These are phyloP conservation scores for Termitomyces sp. DNA, from an alignment of 768 basidiomycete species.

Conservation along the genomic window DNA sequence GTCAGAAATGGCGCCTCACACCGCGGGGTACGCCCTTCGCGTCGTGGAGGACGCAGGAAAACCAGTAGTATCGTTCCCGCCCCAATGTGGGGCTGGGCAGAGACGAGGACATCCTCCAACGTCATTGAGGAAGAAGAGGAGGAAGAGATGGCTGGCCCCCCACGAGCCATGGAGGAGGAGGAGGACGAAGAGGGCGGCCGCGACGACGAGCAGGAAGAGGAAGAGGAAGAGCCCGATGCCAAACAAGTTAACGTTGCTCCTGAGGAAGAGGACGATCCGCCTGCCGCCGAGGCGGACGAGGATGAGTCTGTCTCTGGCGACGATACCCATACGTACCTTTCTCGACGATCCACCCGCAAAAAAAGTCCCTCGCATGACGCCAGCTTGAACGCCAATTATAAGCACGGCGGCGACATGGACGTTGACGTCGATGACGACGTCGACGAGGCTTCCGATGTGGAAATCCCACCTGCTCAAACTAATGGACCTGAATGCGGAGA, in stretches of 20 bases:
- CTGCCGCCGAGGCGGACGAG: conserved; percentile 11
- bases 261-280: conserved; percentile 15
- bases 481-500: conserved; percentile 17
- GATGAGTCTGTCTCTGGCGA: conserved; percentile 11
- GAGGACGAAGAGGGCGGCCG: conserved; percentile 40
- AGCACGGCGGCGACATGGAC: conserved; percentile 11
- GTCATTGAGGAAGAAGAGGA: conserved; percentile 47
- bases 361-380: conserved; percentile 1
- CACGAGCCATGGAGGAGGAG: conserved; percentile 59
- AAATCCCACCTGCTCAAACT: conserved; percentile 1
- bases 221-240: conserved; percentile 24
- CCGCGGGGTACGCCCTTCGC: conserved; percentile 15
- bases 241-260: conserved; percentile 1
- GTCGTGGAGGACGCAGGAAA: conserved; percentile 20
- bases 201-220: conserved; percentile 9
- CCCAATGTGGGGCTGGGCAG: conserved; percentile 86
- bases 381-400: conserved; percentile 6
- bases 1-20: conserved; percentile 8
- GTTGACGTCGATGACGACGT: conserved; percentile 13
- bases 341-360: conserved; percentile 10
- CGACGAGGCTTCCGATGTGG: conserved; percentile 12
- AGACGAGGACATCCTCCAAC: conserved; percentile 31
- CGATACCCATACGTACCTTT: conserved; percentile 8
- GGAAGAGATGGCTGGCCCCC: conserved; percentile 40
- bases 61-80: conserved; percentile 63